Evolutionary conservation across 805 yeast species (phyloP).

Genomic region (Sungouiozyma intestinalis): DNA sequence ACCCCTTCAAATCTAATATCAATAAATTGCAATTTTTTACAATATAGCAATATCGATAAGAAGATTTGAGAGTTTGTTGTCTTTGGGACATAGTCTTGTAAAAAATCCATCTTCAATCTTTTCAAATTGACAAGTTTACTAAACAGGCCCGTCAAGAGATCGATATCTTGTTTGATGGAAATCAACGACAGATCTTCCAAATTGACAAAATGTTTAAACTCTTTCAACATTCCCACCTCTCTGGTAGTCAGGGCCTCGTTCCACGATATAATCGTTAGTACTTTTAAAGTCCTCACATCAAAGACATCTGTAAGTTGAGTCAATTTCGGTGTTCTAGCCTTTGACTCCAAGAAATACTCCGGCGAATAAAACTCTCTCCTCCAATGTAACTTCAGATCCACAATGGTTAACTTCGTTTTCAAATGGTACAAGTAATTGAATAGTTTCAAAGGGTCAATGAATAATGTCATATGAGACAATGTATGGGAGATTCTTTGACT

Average conservation of each 20-base stretch:
- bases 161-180: constrained; percentile 30
- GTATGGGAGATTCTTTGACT: constrained; percentile 22
- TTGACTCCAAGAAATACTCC: constrained; percentile 16
- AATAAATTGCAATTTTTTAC: constrained; percentile 29
- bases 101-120: constrained; percentile 33
- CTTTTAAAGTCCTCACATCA: constrained; percentile 27
- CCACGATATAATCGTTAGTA: constrained; percentile 35
- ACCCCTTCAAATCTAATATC: constrained; percentile 31
- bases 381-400: constrained; percentile 33
- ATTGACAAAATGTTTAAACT: constrained; percentile 29
- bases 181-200: constrained; percentile 33
- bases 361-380: constrained; percentile 31
- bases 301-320: constrained; percentile 29
- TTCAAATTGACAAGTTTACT: constrained; percentile 23
- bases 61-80: constrained; percentile 27
- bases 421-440: constrained; percentile 30
- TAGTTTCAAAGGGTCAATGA: constrained; percentile 31
- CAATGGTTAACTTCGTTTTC: constrained; percentile 25
- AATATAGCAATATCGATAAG: constrained; percentile 26
- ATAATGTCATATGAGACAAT: constrained; percentile 27
- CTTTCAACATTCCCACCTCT: constrained; percentile 28
- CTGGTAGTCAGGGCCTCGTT: constrained; percentile 28
- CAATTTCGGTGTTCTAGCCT: constrained; percentile 12
- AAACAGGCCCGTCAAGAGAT: constrained; percentile 26
- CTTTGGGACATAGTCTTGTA: constrained; percentile 28